These are phyloP conservation scores for Diophrys appendiculata DNA, from an alignment of 73 alveolate species.

Conservation along the genomic window DNA sequence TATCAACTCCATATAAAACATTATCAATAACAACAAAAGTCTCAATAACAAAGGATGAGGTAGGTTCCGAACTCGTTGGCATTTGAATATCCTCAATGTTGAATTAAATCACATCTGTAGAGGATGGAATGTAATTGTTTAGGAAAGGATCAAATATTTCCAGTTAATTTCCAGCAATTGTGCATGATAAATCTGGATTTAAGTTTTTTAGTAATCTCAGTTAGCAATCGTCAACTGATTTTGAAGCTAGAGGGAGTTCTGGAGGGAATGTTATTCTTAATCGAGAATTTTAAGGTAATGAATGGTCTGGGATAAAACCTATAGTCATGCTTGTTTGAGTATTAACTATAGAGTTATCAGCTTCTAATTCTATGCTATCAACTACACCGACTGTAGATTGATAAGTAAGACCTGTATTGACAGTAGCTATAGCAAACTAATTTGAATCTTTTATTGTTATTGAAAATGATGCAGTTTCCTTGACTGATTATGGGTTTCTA, in stretches of 20 bases:
- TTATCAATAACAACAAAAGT: neutral
- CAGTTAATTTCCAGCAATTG: neutral
- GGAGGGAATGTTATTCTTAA: too few relatives aligned
- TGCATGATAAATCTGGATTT: neutral
- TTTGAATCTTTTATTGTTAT: neutral
- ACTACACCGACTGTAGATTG: neutral
- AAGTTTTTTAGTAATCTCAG: too few relatives aligned
- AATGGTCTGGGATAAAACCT: neutral
- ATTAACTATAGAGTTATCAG: neutral
- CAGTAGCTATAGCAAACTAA: neutral
- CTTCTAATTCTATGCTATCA: neutral
- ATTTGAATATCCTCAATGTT: neutral
- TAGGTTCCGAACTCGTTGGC: neutral
- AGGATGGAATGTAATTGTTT: neutral
- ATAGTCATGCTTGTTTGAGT: neutral
- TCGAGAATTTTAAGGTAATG: too few relatives aligned
- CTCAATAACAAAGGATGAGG: neutral
- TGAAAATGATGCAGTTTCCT: neutral
- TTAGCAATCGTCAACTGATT: too few relatives aligned
- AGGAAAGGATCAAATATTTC: neutral
- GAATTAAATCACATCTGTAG: neutral
- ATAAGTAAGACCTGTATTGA: neutral
- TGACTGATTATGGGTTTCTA: neutral
- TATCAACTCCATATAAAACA: neutral
- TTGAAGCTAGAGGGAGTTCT: too few relatives aligned